Evolutionary conservation across 1,284 basidiomycete species (phyloP).

Genomic region (Puccinia triticina): DNA sequence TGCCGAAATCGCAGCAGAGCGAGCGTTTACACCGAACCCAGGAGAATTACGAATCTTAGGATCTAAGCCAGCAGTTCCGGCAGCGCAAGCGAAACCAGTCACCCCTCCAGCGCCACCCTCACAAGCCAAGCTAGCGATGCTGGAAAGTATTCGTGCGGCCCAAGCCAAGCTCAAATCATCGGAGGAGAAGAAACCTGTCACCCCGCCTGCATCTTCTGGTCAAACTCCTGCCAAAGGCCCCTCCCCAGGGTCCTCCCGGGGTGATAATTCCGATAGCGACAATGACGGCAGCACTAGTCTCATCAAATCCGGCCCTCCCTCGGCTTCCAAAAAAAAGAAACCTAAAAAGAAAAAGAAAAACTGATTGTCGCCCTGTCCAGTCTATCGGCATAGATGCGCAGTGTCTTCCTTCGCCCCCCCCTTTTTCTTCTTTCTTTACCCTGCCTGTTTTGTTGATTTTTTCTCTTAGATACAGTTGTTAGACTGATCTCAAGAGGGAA

Average conservation of each 20-base stretch:
- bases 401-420: too few species aligned
- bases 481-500: too few species aligned
- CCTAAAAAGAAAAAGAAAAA: conserved; percentile 50
- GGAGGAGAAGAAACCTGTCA: conserved; percentile 7
- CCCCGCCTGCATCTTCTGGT: neutral
- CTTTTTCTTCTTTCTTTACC: neutral
- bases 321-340: conserved; percentile 46
- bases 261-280: conserved; percentile 1
- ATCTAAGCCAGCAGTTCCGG: conserved; percentile 41
- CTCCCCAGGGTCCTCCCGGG: neutral
- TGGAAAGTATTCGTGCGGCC: conserved; percentile 42
- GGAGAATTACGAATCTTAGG: conserved; percentile 27
- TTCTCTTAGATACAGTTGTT: neutral
- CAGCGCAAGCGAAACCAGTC: neutral
- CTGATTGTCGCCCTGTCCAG: neutral
- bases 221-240: conserved; percentile 6
- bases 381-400: neutral
- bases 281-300: neutral
- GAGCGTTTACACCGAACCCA: conserved; percentile 31
- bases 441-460: neutral
- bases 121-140: conserved; percentile 45
- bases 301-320: neutral
- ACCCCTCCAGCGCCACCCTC: conserved; percentile 9
- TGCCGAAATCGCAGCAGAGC: neutral
- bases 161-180: conserved; percentile 37